Conservation (phyloP, 768 basidiomycete genomes). For the Boletellus emodensis region DNA sequence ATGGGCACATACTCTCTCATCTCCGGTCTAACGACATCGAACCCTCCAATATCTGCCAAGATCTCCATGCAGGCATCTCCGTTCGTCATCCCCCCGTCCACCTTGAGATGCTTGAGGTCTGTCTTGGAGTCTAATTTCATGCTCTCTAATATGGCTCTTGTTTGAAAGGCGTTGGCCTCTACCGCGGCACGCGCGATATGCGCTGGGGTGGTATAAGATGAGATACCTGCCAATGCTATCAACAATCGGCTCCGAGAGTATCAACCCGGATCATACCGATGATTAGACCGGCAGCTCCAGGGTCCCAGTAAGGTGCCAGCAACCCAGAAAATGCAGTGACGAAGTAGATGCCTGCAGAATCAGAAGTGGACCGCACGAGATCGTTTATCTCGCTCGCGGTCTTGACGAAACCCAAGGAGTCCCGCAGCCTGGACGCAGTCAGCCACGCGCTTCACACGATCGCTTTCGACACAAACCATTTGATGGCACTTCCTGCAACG, state of each 20-base stretch:
- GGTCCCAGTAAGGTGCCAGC: slow-evolving; percentile 97
- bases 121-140: slow-evolving; percentile 88
- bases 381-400: slow-evolving; percentile 81
- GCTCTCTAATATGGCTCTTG: slow-evolving; percentile 89
- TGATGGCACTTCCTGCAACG: slow-evolving; percentile 93
- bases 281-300: slow-evolving; percentile 79
- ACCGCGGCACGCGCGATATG: slow-evolving; percentile 94
- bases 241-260: background rate
- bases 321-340: slow-evolving; percentile 96
- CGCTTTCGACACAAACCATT: slow-evolving; percentile 52
- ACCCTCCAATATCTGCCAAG: slow-evolving; percentile 87
- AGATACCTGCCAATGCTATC: slow-evolving; percentile 46
- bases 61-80: slow-evolving; percentile 85
- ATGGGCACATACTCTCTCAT: slow-evolving; percentile 83
- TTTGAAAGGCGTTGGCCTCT: slow-evolving; percentile 96
- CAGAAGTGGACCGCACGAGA: slow-evolving; percentile 70
- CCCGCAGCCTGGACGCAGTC: slow-evolving; percentile 60
- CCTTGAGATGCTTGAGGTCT: slow-evolving; percentile 81
- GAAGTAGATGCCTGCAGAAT: slow-evolving; percentile 90
- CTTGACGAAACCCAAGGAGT: slow-evolving; percentile 80
- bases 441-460: background rate
- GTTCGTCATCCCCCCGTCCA: slow-evolving; percentile 99
- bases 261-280: slow-evolving; percentile 49
- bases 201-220: slow-evolving; percentile 84
- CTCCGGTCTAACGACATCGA: slow-evolving; percentile 85